Base-by-base conservation (phyloP, 2,329 filamentous ascomycete species). In the Fusarium bulbicola region DNA sequence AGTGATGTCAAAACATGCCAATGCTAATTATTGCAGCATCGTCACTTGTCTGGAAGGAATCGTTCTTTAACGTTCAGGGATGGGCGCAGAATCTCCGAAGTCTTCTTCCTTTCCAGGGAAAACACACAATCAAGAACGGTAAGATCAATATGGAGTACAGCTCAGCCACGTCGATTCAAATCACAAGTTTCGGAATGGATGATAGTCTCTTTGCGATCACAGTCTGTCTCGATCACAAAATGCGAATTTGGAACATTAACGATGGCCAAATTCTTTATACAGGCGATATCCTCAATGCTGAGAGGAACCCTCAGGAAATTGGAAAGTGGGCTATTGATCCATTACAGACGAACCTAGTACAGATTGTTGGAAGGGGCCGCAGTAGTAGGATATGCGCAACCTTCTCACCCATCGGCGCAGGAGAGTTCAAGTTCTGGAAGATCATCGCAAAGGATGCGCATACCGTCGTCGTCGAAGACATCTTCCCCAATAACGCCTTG, bases 401-500 rank as follows among this genome's bases (percentile, higher is more conserved):
- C 14, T 97, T 95, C 81, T 98, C 95, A 16, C 95, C 96, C 1
- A 90, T 96, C 72, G 93, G 95, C 36, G 89, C 91, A 45, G 93
- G 96, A 40, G 92, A 95, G 79, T 98, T 99, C 87, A 98, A 97
- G 81, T 95, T 99, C 79, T 99, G 95, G 94, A 87, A 85, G 73
- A 82, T 90, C n/a, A 89, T 89, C 59, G 89, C 92, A 24, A 89
- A 91, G 74, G 89, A 91, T 59, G 88, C 88, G 75, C 86, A 92
- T 76, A 86, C 84, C 6, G 80, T 94, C 26, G 86, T 91, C 14
- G 86, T 97, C 20, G 88, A 90, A 70, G 94, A 97, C 75, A 84
- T 94, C 28, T 95, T 93, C 74, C 88, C 92, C 0, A 85, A 87
- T 43, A 77, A 80, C 53, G 77, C 77, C 18, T 85, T 96, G 37